Base-by-base conservation (phyloP, 345 rosid species). In the Salix suchowensis region DNA sequence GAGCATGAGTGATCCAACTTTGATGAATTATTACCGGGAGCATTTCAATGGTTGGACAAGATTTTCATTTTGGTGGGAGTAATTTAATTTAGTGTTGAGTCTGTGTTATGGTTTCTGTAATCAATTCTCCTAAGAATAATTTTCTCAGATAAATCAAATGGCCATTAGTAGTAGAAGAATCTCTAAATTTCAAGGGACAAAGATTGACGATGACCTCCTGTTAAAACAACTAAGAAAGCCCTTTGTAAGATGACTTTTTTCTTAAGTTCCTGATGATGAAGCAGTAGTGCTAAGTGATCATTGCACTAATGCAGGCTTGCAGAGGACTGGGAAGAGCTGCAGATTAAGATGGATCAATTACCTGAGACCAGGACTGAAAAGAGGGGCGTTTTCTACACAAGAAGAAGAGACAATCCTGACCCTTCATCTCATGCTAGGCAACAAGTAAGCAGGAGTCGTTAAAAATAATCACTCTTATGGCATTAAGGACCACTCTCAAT, bases 281-380 rank as follows among this genome's bases (percentile, higher is more conserved):
- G 46, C 46, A 12, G 14, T 11, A 11, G 46, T 42, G 46, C 11
- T 42, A 11, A 42, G 46, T 11, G 13, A 42, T 42, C 2, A 42
- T 42, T 42, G 46, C 14, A 42, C 46, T 34, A 40, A 23, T 55
- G 78, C 89, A 95, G 98, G 97, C 7, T 73, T 95, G 83, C 91
- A 84, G 74, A 90, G 98, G 80, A 95, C 90, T 72, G 98, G 98
- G 39, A 95, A 95, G 85, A 92, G 98, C 82, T 95, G 98, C 85
- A 90, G 98, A 71, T 78, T 95, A 68, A 90, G 98, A 70, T 95
- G 98, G 97, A 91, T 92, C 61, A 94, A 94, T 87, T 92, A 94
- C 85, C 82, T 94, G 78, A 87, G 92, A 67, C 98, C 98, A 60
- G 97, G 98, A 1, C 77, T 95, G 46, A 95, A 89, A 83, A 81